Evolutionary conservation across 202 grass and related monocot species (phyloP).

Genomic region (Digitaria exilis): DNA sequence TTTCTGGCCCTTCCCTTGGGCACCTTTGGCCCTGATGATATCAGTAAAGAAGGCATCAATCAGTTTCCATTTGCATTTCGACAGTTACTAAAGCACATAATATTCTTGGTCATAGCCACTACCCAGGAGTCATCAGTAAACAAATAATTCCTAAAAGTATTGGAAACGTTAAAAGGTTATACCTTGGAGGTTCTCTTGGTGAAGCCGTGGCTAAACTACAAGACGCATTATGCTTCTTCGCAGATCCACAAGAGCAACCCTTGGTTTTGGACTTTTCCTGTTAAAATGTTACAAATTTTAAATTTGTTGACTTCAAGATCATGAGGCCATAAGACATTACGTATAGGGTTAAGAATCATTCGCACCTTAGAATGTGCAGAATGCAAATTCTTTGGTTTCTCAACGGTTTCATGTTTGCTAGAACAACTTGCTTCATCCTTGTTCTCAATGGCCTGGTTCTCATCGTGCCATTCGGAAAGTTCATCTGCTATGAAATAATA

Average conservation of each 20-base stretch:
- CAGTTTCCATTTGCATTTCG: conserved; percentile 6
- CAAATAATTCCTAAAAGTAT: neutral
- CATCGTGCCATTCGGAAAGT: conserved; percentile 33
- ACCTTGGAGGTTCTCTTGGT: conserved; percentile 51
- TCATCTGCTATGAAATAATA: conserved; percentile 38
- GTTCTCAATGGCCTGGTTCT: neutral
- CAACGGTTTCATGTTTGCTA: conserved; percentile 33
- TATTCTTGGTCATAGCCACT: neutral
- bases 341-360: neutral
- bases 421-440: conserved; percentile 41
- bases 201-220: conserved; percentile 45
- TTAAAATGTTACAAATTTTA: neutral
- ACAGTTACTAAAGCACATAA: too few relatives aligned
- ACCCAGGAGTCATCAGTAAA: neutral
- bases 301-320: conserved; percentile 10
- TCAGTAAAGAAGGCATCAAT: neutral
- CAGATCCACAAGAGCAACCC: conserved; percentile 63
- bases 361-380: conserved; percentile 35
- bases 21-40: conserved; percentile 50
- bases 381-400: conserved; percentile 20
- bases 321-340: neutral
- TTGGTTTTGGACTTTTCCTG: conserved; percentile 61
- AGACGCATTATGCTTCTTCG: conserved; percentile 56
- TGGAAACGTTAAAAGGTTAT: conserved; percentile 5
- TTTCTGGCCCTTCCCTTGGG: conserved; percentile 59